Conservation (phyloP, 2,329 filamentous ascomycete species). For the Microcyclosporella mali region DNA sequence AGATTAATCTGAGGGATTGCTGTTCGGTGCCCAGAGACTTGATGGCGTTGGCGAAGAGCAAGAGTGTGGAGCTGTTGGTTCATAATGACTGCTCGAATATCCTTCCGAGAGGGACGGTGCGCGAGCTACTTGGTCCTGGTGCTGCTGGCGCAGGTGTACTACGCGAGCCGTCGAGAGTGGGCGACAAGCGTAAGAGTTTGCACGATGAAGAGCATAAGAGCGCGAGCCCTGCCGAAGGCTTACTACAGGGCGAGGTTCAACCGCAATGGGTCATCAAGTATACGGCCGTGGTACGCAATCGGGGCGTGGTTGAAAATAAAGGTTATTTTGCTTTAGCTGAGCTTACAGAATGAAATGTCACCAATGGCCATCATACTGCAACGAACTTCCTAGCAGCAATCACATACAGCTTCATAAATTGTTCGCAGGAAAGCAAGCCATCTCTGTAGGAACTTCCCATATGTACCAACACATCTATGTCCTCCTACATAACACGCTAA, state of each 20-base stretch:
- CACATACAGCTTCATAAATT: too few relatives aligned
- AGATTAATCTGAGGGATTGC: constrained; percentile 94
- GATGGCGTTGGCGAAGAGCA: constrained; percentile 72
- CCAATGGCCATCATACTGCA: too few relatives aligned
- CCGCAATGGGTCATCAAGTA: constrained; percentile 97
- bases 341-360: constrained; percentile 7
- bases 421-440: too few relatives aligned
- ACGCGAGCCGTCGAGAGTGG: constrained; percentile 44
- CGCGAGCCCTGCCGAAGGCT: constrained; percentile 58
- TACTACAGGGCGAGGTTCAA: constrained; percentile 65
- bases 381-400: too few relatives aligned
- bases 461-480: too few relatives aligned
- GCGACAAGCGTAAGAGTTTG: constrained; percentile 37
- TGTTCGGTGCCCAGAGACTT: constrained; percentile 90
- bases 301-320: constrained; percentile 96
- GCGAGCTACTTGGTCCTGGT: constrained; percentile 72
- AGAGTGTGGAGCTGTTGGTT: constrained; percentile 80
- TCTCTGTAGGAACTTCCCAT: too few relatives aligned
- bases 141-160: constrained; percentile 69
- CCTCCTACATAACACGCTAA: too few relatives aligned
- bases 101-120: constrained; percentile 73
- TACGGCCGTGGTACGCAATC: constrained; percentile 86
- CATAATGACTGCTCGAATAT: constrained; percentile 94
- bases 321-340: constrained; percentile 90
- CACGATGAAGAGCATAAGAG: constrained; percentile 35